Evolutionary conservation across 164 flowering plant genomes (phyloP), one percentile per base, ranked within the genome.

Genomic region (Echeveria elegans): DNA sequence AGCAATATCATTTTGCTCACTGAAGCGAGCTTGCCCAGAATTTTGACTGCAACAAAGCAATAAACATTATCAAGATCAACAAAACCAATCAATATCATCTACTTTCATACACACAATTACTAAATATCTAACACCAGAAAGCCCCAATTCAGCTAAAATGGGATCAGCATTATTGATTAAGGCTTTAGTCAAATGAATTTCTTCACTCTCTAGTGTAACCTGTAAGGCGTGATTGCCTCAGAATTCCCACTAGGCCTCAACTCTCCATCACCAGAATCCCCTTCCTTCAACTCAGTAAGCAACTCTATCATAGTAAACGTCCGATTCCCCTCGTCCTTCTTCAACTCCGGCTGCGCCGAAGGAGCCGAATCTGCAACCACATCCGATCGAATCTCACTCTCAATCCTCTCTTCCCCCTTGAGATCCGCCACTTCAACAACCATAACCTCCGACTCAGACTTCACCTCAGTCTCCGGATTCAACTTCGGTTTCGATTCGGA

Each of bases 271-370:
- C 66, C 52, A 48, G 62, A 70, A 26, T 78, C 84, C n/a, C 79
- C 86, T 32, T 48, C 73, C 80, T 86, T 90, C 82, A 90, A 79
- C 70, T 85, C 97, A 66, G 70, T 78, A 68, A 88, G 77, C 75
- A 88, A 74, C 63, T 90, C 92, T 65, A 94, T 74, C 97, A 88
- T 88, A 24, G 97, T 88, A 73, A 90, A 90, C 2, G 90, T 80
- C 50, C 86, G 74, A 68, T 70, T 82, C 2, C 83, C 92, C 76
- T 81, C 82, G 47, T 83, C 85, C 41, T 79, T 79, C 6, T 62
- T 72, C 34, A 77, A 78, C 80, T 75, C 81, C 11, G 81, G 73
- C 23, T 52, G 36, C 48, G 56, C n/a, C 47, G 47, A 43, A 43
- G 11, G 18, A 43, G 18, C 15, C 18, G 16, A 14, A 14, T 43